Conservation (phyloP, 2,329 filamentous ascomycete genomes). For the Aureobasidium mangrovei region DNA sequence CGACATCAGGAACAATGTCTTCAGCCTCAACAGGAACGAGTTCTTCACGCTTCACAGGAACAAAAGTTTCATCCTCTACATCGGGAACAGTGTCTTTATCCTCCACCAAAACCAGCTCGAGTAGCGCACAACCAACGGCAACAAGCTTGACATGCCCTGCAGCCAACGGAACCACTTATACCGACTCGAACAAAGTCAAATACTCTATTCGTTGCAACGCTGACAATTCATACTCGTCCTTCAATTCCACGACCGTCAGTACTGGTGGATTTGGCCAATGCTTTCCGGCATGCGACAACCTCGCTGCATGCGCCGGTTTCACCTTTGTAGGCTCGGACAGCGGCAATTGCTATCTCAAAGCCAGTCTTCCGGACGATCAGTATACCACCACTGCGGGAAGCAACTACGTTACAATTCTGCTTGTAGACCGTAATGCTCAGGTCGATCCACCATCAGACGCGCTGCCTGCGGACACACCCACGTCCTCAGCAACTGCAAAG, state of each 20-base stretch:
- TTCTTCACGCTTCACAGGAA: not conserved
- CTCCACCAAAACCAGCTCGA: not conserved
- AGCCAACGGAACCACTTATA: conserved; percentile 20
- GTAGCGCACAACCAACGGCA: conserved; percentile 8
- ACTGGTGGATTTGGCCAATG: conserved; percentile 24
- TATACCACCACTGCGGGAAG: conserved; percentile 17
- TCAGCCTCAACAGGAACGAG: not conserved
- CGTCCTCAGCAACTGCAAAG: not conserved
- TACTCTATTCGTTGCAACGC: conserved; percentile 24
- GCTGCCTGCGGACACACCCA: not conserved
- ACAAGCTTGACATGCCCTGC: conserved; percentile 20
- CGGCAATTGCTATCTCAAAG: conserved; percentile 24
- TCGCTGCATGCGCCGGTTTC: conserved; percentile 22
- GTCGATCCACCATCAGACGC: not conserved
- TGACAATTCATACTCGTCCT: conserved; percentile 21
- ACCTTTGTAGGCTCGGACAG: conserved; percentile 21
- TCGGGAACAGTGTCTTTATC: not conserved
- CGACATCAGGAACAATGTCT: no score
- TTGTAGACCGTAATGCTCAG: conserved; percentile 17
- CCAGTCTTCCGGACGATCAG: conserved; percentile 15
- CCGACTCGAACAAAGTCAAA: conserved; percentile 20
- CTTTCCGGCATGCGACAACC: conserved; percentile 23
- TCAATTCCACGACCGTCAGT: conserved; percentile 18
- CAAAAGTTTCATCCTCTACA: not conserved
- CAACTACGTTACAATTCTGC: conserved; percentile 22